A percentile compares a stretch with the other conserved stretches of the same genome.
phyloP scores from a whole-genome alignment of 179 eudicot species.

The Beta lomatogona region DNA sequence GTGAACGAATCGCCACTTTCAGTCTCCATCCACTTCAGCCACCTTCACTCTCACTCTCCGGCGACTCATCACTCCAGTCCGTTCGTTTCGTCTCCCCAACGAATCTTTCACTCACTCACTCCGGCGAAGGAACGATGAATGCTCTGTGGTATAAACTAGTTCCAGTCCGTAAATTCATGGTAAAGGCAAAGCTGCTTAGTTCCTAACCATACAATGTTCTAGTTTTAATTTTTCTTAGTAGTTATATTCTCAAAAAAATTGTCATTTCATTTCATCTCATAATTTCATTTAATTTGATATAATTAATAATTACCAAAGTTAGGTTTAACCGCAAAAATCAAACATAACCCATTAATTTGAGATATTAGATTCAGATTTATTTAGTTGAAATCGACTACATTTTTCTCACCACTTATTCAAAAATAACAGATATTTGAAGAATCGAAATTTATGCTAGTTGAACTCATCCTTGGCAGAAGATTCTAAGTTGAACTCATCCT shows the following conservation, averaged over 20 bases:
- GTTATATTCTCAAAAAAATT: neutral
- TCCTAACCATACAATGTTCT: neutral
- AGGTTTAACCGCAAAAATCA: too few relatives aligned
- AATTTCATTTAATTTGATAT: too few relatives aligned
- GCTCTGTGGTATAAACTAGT: neutral
- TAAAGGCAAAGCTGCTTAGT: neutral
- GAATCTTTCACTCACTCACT: too few relatives aligned
- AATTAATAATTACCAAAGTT: too few relatives aligned
- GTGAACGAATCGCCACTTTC: too few relatives aligned
- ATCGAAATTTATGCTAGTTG: constrained; percentile 39
- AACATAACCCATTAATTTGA: too few relatives aligned
- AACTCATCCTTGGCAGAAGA: constrained; percentile 64
- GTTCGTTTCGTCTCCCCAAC: too few relatives aligned
- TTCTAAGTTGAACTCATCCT: too few relatives aligned
- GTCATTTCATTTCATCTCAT: too few relatives aligned
- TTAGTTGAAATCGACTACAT: neutral
- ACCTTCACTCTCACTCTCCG: too few relatives aligned
- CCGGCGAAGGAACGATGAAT: too few relatives aligned
- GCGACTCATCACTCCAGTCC: too few relatives aligned
- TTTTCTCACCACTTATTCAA: neutral
- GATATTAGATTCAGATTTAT: neutral
- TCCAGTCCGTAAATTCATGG: constrained; percentile 8
- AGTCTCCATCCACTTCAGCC: accelerated
- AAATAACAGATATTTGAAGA: neutral
- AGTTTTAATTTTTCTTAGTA: neutral